Percentiles rank a stretch among this genome's conserved stretches.
Conservation (phyloP, 2,329 filamentous ascomycete species). For the Colletotrichum sidae region DNA sequence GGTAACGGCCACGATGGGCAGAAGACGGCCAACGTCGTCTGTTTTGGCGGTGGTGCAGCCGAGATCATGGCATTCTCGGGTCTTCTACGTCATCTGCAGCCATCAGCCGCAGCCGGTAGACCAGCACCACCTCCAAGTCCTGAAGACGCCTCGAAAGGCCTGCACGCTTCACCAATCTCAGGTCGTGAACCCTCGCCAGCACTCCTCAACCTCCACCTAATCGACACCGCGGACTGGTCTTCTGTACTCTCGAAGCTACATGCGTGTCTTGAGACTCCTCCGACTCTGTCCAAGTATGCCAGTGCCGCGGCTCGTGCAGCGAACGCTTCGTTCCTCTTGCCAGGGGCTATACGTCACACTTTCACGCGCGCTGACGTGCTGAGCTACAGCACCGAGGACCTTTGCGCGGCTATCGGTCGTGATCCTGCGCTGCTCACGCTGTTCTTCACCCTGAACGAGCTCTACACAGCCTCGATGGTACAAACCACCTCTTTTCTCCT, state of each 20-base stretch:
- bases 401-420: slow-evolving; percentile 31
- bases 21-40: slow-evolving; percentile 31
- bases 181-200: neutral
- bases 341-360: slow-evolving; percentile 24
- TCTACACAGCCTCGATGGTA: slow-evolving; percentile 36
- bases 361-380: slow-evolving; percentile 36
- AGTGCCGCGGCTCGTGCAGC: slow-evolving; percentile 36
- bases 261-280: slow-evolving; percentile 33
- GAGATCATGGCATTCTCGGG: slow-evolving; percentile 36
- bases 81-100: slow-evolving; percentile 8
- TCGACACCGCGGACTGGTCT: slow-evolving; percentile 38
- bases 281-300: slow-evolving; percentile 38
- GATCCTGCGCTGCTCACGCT: slow-evolving; percentile 34
- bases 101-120: slow-evolving; percentile 2
- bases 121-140: neutral
- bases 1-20: slow-evolving; percentile 14
- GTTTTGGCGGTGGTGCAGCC: slow-evolving; percentile 37
- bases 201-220: slow-evolving; percentile 33
- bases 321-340: slow-evolving; percentile 34
- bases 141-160: neutral
- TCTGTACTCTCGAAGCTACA: slow-evolving; percentile 35
- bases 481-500: slow-evolving; percentile 36
- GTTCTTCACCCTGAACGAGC: slow-evolving; percentile 39
- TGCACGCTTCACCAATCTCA: slow-evolving; percentile 4
- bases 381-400: slow-evolving; percentile 24